A percentile compares a stretch with the other conserved stretches of the same genome.
These are phyloP conservation scores for Mortierella sp. DNA, from an alignment of 371 early-diverging fungal species.

Conservation along the genomic window DNA sequence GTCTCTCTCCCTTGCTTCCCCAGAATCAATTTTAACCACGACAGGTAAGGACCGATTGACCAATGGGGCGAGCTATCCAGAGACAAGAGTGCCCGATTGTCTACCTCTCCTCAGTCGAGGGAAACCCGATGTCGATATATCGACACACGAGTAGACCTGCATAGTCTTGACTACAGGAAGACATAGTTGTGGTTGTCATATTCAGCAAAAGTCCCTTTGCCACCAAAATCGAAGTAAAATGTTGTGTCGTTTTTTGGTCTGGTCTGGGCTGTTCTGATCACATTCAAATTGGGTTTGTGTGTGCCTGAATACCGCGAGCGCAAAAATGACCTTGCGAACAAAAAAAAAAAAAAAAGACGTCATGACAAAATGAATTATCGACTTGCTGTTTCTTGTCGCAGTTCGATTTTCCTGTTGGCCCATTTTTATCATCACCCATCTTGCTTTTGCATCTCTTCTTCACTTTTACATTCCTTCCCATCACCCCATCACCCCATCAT, in stretches of 20 bases:
- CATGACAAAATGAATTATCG: constrained; percentile 2
- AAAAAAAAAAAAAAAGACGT: constrained; percentile 1
- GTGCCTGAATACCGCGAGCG: constrained; percentile 1
- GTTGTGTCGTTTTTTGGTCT: constrained; percentile 3
- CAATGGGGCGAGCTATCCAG: neutral
- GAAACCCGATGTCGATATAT: no score
- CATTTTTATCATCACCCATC: neutral
- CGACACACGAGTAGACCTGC: no score
- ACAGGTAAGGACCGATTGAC: neutral
- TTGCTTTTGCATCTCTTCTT: neutral
- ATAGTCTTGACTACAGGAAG: no score
- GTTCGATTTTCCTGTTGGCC: neutral
- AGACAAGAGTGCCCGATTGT: neutral
- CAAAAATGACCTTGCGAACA: neutral
- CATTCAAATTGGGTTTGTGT: no score
- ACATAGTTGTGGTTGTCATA: no score
- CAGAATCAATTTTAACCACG: neutral
- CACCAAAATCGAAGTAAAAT: no score
- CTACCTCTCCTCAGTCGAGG: neutral
- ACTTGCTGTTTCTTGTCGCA: no score
- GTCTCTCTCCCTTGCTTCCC: neutral
- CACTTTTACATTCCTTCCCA: neutral
- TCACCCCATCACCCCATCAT: neutral
- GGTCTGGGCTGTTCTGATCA: neutral
- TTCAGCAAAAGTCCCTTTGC: no score